Conservation (phyloP, 768 basidiomycete genomes). For the Fomitopsis pulvina region DNA sequence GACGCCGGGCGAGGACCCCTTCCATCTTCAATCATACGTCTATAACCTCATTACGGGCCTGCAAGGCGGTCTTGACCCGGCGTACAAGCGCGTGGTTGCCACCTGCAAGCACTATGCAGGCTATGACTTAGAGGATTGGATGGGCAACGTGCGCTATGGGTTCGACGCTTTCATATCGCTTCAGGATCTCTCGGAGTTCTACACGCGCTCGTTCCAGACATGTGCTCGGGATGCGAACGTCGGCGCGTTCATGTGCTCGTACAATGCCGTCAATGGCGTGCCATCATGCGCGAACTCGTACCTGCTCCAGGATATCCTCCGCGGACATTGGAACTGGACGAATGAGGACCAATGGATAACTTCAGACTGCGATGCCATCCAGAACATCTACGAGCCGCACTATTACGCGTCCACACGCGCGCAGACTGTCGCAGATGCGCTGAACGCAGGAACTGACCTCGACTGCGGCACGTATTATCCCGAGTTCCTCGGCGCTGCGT, state of each 20-base stretch:
- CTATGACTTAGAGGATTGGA: conserved; percentile 54
- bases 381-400: conserved; percentile 45
- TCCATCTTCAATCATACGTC: conserved; percentile 46
- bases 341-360: conserved; percentile 48
- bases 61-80: conserved; percentile 51
- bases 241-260: conserved; percentile 56
- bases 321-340: conserved; percentile 44
- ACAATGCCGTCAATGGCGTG: conserved; percentile 55
- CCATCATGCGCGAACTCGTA: conserved; percentile 49
- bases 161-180: conserved; percentile 49
- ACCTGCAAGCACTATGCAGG: conserved; percentile 59
- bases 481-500: conserved; percentile 37
- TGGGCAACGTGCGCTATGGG: conserved; percentile 39
- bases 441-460: conserved; percentile 32
- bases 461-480: conserved; percentile 49
- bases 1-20: conserved; percentile 57
- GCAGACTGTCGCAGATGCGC: conserved; percentile 39
- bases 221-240: conserved; percentile 59
- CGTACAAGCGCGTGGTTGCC: conserved; percentile 44
- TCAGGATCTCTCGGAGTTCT: conserved; percentile 52
- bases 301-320: conserved; percentile 43
- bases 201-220: conserved; percentile 48
- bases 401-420: conserved; percentile 38
- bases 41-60: conserved; percentile 47
- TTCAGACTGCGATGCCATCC: conserved; percentile 50